Percentiles rank a stretch among this genome's conserved stretches.
Conservation (phyloP, 441 rosid genomes). For the Populus hybrid region DNA sequence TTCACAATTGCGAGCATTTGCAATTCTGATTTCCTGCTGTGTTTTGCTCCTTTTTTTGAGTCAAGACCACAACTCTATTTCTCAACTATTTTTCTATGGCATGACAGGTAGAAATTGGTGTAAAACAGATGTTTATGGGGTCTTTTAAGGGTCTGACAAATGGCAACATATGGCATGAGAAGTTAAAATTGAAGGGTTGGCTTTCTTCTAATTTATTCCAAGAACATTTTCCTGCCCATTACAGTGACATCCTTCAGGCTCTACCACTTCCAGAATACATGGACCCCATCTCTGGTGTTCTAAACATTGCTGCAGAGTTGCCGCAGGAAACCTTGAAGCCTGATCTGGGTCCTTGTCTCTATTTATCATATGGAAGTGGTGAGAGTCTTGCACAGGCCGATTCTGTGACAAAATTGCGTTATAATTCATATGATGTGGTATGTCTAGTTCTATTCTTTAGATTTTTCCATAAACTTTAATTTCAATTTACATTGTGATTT, state of each 20-base stretch:
- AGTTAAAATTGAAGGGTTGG: conserved; percentile 85
- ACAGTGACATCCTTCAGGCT: conserved; percentile 55
- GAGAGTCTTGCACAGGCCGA: conserved; percentile 53
- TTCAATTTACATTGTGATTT: neutral
- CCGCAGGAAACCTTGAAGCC: conserved; percentile 48
- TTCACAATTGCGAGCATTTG: neutral
- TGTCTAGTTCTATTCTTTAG: conserved; percentile 19
- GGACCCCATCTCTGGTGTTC: conserved; percentile 67
- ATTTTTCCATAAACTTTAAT: conserved; percentile 3
- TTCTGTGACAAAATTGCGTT: conserved; percentile 64
- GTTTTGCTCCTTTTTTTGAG: neutral
- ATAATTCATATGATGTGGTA: conserved; percentile 76
- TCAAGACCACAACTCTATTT: neutral
- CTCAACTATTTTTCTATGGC: neutral
- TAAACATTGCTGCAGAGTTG: conserved; percentile 72
- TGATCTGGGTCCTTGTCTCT: conserved; percentile 75
- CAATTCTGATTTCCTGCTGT: neutral
- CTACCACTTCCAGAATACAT: conserved; percentile 86
- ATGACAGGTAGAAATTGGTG: conserved; percentile 84
- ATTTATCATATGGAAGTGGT: conserved; percentile 76
- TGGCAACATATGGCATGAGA: conserved; percentile 66
- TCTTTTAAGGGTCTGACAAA: conserved; percentile 60
- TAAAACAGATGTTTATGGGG: conserved; percentile 68
- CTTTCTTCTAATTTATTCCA: conserved; percentile 74
- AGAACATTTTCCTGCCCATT: conserved; percentile 87